These are phyloP conservation scores for Moricandia arvensis DNA, from an alignment of 345 rosid species.

Conservation along the genomic window DNA sequence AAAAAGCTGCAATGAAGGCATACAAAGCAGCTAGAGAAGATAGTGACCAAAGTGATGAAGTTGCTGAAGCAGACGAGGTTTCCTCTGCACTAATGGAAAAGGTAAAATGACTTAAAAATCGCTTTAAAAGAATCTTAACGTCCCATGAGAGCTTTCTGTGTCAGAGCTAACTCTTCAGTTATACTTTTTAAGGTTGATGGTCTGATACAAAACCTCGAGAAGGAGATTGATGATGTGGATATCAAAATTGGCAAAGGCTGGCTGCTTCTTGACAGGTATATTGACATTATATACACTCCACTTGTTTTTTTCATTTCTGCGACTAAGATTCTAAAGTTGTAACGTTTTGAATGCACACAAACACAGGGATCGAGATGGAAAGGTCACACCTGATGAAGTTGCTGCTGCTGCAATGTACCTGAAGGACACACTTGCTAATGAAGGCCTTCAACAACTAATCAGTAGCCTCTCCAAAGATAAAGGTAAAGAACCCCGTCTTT, in stretches of 20 bases:
- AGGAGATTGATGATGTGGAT: constrained; percentile 87
- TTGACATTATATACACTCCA: not conserved
- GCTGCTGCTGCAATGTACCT: constrained; percentile 80
- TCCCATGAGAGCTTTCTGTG: constrained; percentile 1
- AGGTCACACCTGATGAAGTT: constrained; percentile 85
- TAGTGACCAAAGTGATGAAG: constrained; percentile 48
- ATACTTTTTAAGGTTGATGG: constrained; percentile 61
- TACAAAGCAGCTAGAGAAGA: constrained; percentile 84
- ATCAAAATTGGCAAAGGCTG: constrained; percentile 73
- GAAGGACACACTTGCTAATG: constrained; percentile 68
- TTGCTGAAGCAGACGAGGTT: constrained; percentile 55
- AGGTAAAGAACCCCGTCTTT: constrained; percentile 44
- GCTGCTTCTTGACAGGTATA: constrained; percentile 78
- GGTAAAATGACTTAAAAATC: constrained; percentile 39
- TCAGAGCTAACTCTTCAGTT: constrained; percentile 12
- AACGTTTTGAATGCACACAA: constrained; percentile 27
- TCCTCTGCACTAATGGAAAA: constrained; percentile 81
- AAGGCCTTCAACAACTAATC: constrained; percentile 74
- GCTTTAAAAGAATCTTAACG: not conserved
- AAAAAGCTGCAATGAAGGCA: constrained; percentile 72
- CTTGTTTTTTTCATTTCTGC: constrained; percentile 1
- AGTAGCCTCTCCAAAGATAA: constrained; percentile 73
- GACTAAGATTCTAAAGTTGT: not conserved
- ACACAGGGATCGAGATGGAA: constrained; percentile 78
- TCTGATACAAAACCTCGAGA: constrained; percentile 83